A percentile compares a stretch with the other conserved stretches of the same genome.
phyloP scores from a whole-genome alignment of 1,284 basidiomycete species.

The Entoloma clypeatum region DNA sequence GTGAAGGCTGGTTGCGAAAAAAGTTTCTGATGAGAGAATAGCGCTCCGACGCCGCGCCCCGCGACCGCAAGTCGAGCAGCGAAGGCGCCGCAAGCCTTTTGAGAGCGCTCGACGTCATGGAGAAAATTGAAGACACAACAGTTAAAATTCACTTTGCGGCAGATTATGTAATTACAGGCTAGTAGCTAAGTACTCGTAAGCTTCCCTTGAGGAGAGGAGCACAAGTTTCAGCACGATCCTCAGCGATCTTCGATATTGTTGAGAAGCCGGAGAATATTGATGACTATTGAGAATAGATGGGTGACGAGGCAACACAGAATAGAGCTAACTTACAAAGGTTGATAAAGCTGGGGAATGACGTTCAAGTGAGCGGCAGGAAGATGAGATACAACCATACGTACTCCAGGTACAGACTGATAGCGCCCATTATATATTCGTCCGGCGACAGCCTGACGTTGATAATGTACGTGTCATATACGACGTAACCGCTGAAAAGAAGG shows the following conservation, averaged over 20 bases:
- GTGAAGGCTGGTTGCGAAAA: conserved; percentile 31
- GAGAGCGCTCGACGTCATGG: conserved; percentile 5
- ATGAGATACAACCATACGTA: conserved; percentile 34
- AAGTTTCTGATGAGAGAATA: conserved; percentile 38
- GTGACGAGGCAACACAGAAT: neutral
- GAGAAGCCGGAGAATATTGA: conserved; percentile 73
- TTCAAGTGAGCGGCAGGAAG: neutral
- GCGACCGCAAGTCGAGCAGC: conserved; percentile 10
- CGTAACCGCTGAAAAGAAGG: conserved; percentile 79
- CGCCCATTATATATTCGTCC: conserved; percentile 85
- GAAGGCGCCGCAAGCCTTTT: conserved; percentile 8
- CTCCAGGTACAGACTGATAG: conserved; percentile 87
- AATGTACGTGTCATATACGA: conserved; percentile 83
- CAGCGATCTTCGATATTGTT: conserved; percentile 50
- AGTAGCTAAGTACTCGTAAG: neutral
- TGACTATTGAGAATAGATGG: conserved; percentile 41
- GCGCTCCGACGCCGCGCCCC: conserved; percentile 30
- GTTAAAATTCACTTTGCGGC: neutral
- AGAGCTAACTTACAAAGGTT: conserved; percentile 61
- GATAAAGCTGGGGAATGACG: conserved; percentile 47
- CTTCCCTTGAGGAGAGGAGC: neutral
- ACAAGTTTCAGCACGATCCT: conserved; percentile 6
- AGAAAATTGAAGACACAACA: neutral
- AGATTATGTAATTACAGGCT: conserved; percentile 2
- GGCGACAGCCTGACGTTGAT: conserved; percentile 80